phyloP scores from a whole-genome alignment of 345 rosid species.

The Populus ilicifolia region DNA sequence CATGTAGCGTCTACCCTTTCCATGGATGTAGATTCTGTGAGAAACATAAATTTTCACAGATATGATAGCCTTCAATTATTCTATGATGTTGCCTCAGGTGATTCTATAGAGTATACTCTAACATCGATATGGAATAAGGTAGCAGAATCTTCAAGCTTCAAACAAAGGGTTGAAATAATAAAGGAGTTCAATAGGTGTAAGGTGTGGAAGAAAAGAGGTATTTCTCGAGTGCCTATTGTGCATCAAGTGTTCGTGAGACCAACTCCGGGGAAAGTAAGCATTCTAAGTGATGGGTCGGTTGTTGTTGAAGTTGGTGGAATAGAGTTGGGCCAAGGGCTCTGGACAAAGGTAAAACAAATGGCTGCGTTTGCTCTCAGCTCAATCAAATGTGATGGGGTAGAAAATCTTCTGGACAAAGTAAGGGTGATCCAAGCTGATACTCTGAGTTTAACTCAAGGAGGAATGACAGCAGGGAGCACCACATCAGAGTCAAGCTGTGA shows the following conservation, averaged over 20 bases:
- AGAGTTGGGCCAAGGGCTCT: constrained; percentile 91
- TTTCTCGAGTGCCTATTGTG: constrained; percentile 66
- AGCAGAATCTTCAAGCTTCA: constrained; percentile 45
- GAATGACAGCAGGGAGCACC: constrained; percentile 75
- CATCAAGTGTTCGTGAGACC: constrained; percentile 41
- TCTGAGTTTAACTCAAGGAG: constrained; percentile 70
- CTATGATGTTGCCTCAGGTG: constrained; percentile 44
- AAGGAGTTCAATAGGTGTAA: constrained; percentile 53
- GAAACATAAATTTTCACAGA: constrained; percentile 63
- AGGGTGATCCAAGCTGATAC: constrained; percentile 70
- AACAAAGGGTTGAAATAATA: constrained; percentile 42
- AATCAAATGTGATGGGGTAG: constrained; percentile 41
- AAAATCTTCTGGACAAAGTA: constrained; percentile 51
- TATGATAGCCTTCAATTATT: constrained; percentile 52
- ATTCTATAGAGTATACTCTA: constrained; percentile 58
- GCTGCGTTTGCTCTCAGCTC: constrained; percentile 76
- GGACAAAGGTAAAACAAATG: constrained; percentile 93
- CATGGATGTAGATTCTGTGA: constrained; percentile 61
- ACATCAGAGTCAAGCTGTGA: constrained; percentile 85
- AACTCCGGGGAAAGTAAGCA: constrained; percentile 80
- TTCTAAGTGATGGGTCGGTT: constrained; percentile 80
- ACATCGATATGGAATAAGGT: constrained; percentile 67
- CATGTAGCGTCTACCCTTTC: constrained; percentile 70
- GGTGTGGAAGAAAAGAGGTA: constrained; percentile 69
- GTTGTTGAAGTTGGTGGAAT: constrained; percentile 88